phyloP scores from a whole-genome alignment of 345 rosid species.

The Citrus hindsii region DNA sequence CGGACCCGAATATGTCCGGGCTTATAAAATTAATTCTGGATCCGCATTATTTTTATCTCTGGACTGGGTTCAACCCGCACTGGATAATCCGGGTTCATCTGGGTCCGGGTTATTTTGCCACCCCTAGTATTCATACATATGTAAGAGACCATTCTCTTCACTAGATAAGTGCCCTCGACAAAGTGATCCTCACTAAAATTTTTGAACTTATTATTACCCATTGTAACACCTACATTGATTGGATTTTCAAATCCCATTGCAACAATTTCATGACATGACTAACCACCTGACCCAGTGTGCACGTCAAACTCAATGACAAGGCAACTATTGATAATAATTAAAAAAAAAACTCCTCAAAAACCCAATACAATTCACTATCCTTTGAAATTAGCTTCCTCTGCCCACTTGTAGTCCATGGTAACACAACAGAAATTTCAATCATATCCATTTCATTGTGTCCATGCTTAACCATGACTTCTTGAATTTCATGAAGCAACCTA shows the following conservation, averaged over 20 bases:
- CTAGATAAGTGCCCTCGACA: background rate
- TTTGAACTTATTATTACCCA: background rate
- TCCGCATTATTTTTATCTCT: too few species aligned
- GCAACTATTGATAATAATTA: background rate
- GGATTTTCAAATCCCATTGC: background rate
- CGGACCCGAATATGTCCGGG: too few species aligned
- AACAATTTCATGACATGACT: background rate
- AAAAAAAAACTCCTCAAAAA: background rate
- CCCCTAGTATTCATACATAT: background rate
- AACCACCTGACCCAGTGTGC: background rate
- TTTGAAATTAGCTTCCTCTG: background rate
- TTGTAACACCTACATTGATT: background rate
- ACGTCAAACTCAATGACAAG: background rate
- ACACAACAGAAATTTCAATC: background rate
- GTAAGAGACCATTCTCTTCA: background rate
- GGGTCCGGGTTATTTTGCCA: too few species aligned
- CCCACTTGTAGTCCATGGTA: background rate
- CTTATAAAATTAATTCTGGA: too few species aligned
- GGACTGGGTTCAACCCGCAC: too few species aligned
- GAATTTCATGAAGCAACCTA: background rate
- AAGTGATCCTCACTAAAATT: background rate
- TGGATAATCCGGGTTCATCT: accelerated
- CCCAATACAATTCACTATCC: background rate
- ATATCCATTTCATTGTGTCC: background rate
- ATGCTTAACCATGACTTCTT: background rate